Evolutionary conservation across 2,329 filamentous ascomycete genomes (phyloP).

Genomic region (Cladosporium oxysporum): DNA sequence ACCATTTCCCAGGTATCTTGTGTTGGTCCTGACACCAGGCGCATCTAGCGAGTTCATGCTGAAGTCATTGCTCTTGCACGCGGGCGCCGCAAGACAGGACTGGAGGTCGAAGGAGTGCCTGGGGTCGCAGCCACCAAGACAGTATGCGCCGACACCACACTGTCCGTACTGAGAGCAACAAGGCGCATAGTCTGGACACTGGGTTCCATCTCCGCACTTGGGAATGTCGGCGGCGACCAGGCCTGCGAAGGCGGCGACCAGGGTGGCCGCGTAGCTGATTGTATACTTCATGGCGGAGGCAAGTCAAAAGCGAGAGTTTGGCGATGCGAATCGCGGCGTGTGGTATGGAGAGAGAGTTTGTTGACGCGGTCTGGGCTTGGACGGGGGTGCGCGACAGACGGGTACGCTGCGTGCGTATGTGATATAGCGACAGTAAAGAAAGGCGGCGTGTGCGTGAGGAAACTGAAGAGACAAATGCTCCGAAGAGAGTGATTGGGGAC

Average conservation of each 20-base stretch:
- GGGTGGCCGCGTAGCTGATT: constrained; percentile 34
- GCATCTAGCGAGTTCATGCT: constrained; percentile 69
- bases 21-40: constrained; percentile 64
- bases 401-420: not conserved
- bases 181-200: constrained; percentile 36
- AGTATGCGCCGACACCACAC: constrained; percentile 93
- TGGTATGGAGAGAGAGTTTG: constrained; percentile 7
- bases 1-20: constrained; percentile 83
- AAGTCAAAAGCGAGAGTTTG: not conserved
- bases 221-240: constrained; percentile 25
- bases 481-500: not conserved
- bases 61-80: constrained; percentile 75
- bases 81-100: constrained; percentile 80
- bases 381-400: not conserved
- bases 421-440: not conserved
- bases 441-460: not conserved
- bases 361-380: constrained; percentile 4
- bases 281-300: constrained; percentile 28
- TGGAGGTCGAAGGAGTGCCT: constrained; percentile 79
- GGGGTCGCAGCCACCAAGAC: constrained; percentile 92
- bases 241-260: constrained; percentile 36
- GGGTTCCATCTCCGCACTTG: constrained; percentile 35
- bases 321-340: constrained; percentile 2
- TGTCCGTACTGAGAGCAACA: constrained; percentile 70
- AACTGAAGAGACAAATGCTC: not conserved